Conservation (phyloP, 805 yeast genomes). For the Huiozyma sinensis region DNA sequence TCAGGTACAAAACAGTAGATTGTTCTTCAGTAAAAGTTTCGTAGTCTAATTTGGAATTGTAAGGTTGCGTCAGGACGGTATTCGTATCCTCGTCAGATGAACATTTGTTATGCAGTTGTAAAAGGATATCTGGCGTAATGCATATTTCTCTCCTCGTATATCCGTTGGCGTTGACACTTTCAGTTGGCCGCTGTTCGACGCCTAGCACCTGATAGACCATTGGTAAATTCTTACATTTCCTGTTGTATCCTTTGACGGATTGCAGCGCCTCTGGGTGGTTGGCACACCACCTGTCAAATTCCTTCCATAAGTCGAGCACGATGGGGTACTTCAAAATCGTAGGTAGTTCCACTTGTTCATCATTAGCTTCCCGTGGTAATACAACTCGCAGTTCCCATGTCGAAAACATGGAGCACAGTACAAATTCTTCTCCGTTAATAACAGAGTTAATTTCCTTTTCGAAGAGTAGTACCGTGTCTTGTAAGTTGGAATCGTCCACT, state of each 20-base stretch:
- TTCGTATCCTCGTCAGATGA: neutral
- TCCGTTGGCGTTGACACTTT: neutral
- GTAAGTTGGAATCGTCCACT: constrained; percentile 26
- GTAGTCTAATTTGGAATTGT: constrained; percentile 67
- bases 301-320: constrained; percentile 65
- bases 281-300: constrained; percentile 61
- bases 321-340: constrained; percentile 64
- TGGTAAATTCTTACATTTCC: neutral
- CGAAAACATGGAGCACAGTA: constrained; percentile 53
- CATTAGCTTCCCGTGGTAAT: constrained; percentile 72
- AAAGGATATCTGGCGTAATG: neutral
- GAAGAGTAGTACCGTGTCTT: constrained; percentile 52
- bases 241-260: constrained; percentile 5
- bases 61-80: constrained; percentile 56
- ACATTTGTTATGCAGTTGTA: neutral
- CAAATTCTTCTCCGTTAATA: constrained; percentile 37
- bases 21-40: constrained; percentile 56
- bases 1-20: constrained; percentile 66
- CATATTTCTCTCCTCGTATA: neutral
- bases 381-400: constrained; percentile 68
- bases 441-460: constrained; percentile 34
- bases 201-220: neutral
- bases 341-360: constrained; percentile 61
- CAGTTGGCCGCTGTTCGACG: neutral
- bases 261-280: constrained; percentile 37